Base-by-base conservation (phyloP, 2,329 filamentous ascomycete species). In the Dactylellina cionopaga region DNA sequence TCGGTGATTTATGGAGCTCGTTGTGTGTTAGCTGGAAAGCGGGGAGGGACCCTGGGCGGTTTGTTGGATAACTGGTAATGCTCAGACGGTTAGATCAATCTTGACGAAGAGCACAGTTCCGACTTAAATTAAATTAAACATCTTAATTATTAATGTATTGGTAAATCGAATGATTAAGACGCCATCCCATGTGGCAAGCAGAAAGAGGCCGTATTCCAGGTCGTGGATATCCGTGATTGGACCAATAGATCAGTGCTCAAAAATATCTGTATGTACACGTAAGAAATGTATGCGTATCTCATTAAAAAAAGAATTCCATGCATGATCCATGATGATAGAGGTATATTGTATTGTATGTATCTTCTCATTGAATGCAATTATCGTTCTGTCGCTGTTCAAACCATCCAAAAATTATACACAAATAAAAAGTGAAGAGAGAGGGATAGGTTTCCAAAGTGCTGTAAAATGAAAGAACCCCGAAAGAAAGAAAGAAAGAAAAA, bases 391-490 rank as follows among this genome's bases (percentile, higher is more conserved):
- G 4, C 3, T 15, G 10, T 11, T 43, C 22, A 7, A n/a, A n/a
- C n/a, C n/a, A n/a, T 5, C 5, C 15, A 52, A 37, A 41, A 65
- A 64, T 44, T 55, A 47, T 55, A 65, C 37, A 65, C 25, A 65
- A 39, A 54, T 55, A 25, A 3, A n/a, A 49, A 49, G 35, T 10
- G 33, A 15, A 43, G 19, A 31, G 17, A 31, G 22, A 63, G 27
- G n/a, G n/a, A n/a, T n/a, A n/a, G n/a, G n/a, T n/a, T n/a, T n/a
- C n/a, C n/a, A n/a, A n/a, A n/a, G n/a, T n/a, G n/a, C n/a, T n/a
- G n/a, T n/a, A n/a, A 64, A 37, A 49, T 19, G 27, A 55, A 6
- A 52, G 52, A 37, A 33, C 24, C 37, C 31, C 37, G 7, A 55
- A 41, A 39, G 19, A 19, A 31, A 43, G 5, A 15, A 47, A 9